phyloP scores from a whole-genome alignment of 345 rosid genomes.

The Bruguiera gymnorhiza region DNA sequence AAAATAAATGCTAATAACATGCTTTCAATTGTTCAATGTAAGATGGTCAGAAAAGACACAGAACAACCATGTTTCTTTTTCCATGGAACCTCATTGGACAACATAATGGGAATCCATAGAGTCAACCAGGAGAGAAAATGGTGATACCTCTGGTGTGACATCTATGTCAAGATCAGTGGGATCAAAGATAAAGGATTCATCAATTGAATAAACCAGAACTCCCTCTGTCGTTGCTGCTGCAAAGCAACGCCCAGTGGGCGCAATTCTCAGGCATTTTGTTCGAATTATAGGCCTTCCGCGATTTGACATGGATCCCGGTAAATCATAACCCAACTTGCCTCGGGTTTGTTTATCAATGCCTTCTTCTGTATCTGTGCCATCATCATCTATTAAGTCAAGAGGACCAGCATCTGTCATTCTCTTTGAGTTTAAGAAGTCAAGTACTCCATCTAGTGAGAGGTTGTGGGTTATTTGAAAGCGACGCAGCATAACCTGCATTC shows the following conservation, averaged over 20 bases:
- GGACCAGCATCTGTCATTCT: conserved; percentile 98
- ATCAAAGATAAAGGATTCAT: conserved; percentile 87
- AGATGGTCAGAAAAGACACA: no score
- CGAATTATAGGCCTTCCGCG: conserved; percentile 72
- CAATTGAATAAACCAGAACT: conserved; percentile 79
- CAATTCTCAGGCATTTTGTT: conserved; percentile 78
- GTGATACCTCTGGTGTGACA: conserved; percentile 86
- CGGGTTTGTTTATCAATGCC: conserved; percentile 74
- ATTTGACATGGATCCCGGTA: conserved; percentile 88
- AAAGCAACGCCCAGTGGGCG: conserved; percentile 93
- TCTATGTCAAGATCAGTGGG: conserved; percentile 98
- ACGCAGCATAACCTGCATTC: conserved; percentile 67
- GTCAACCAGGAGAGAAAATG: background rate
- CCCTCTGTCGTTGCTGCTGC: conserved; percentile 98
- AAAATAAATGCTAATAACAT: background rate
- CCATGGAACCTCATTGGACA: background rate
- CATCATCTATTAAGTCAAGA: conserved; percentile 82
- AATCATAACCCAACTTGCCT: conserved; percentile 72
- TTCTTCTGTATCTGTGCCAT: conserved; percentile 72
- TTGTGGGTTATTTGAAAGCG: conserved; percentile 83
- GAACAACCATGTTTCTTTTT: no score
- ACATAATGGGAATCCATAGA: background rate
- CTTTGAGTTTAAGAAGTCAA: conserved; percentile 87
- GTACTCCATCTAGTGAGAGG: conserved; percentile 89
- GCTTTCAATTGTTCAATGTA: background rate